Percentiles rank a stretch among this genome's conserved stretches.
Conservation (phyloP, 1,284 basidiomycete species). For the Amylostereum areolatum region DNA sequence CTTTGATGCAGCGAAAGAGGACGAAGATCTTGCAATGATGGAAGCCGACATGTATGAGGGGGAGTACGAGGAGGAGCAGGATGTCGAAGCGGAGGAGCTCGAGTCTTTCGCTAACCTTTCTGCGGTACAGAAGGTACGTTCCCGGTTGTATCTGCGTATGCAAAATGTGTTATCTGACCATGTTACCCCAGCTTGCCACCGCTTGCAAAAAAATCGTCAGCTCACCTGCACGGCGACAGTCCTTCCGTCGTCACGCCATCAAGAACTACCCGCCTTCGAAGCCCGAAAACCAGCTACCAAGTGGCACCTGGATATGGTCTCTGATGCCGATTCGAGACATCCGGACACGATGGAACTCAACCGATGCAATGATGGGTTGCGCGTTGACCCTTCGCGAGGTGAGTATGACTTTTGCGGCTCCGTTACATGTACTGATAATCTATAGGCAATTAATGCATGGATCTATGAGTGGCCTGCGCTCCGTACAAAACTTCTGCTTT, state of each 20-base stretch:
- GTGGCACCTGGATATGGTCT: background rate
- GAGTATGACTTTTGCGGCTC: too few species aligned
- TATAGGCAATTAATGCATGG: background rate
- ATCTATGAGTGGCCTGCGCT: background rate
- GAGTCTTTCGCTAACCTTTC: background rate
- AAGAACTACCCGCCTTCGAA: background rate
- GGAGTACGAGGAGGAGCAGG: too few species aligned
- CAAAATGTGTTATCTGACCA: background rate
- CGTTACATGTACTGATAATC: too few species aligned
- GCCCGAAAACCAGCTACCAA: background rate
- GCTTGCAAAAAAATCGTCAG: constrained; percentile 10
- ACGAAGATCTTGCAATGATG: too few species aligned
- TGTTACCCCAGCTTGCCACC: constrained; percentile 8
- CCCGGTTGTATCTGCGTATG: background rate
- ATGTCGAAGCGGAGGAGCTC: too few species aligned
- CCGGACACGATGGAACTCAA: constrained; percentile 12
- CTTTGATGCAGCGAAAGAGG: constrained; percentile 18
- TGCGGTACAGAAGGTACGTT: background rate
- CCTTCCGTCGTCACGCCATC: constrained; percentile 2
- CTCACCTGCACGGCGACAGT: constrained; percentile 10
- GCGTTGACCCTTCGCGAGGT: constrained; percentile 6
- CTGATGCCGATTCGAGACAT: constrained; percentile 14
- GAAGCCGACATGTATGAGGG: too few species aligned
- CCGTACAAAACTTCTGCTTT: background rate
- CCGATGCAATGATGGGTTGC: constrained; percentile 10